Conservation (phyloP, 2,329 filamentous ascomycete genomes). For the Penicillium sp. region DNA sequence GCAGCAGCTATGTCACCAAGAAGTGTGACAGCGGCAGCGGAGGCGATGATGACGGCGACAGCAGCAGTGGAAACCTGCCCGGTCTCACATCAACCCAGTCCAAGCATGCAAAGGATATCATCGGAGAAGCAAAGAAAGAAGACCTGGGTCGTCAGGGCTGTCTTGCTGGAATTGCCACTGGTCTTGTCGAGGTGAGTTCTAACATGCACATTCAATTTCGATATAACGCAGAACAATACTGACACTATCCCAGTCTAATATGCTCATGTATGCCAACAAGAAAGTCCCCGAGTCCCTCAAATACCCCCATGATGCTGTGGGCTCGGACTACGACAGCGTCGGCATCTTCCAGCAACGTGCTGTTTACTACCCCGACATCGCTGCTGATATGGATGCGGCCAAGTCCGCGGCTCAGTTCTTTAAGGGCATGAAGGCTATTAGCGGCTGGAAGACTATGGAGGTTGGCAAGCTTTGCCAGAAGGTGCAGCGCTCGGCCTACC, state of each 20-base stretch:
- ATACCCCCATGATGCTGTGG: conserved; percentile 17
- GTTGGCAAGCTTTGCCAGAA: conserved; percentile 21
- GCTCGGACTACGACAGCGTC: conserved; percentile 21
- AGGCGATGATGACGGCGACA: not conserved
- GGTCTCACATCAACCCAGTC: conserved; percentile 18
- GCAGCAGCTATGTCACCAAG: conserved; percentile 11
- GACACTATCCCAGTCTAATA: conserved; percentile 9
- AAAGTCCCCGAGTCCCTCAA: conserved; percentile 19
- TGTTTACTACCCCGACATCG: conserved; percentile 17
- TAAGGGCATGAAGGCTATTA: conserved; percentile 15
- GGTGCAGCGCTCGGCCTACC: conserved; percentile 21
- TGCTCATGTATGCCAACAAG: conserved; percentile 19
- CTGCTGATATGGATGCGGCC: conserved; percentile 19
- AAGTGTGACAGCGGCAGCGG: conserved; percentile 6
- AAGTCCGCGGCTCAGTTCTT: conserved; percentile 21
- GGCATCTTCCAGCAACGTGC: conserved; percentile 26
- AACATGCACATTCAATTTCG: not conserved
- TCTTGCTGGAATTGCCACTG: conserved; percentile 20
- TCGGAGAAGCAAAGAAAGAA: conserved; percentile 16
- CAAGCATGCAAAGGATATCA: conserved; percentile 17
- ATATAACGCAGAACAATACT: not conserved
- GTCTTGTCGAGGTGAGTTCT: conserved; percentile 16
- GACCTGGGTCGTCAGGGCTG: conserved; percentile 17
- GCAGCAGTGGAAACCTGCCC: conserved; percentile 10
- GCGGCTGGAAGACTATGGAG: conserved; percentile 19